phyloP scores from a whole-genome alignment of 345 rosid genomes.

The Bruguiera gymnorhiza region DNA sequence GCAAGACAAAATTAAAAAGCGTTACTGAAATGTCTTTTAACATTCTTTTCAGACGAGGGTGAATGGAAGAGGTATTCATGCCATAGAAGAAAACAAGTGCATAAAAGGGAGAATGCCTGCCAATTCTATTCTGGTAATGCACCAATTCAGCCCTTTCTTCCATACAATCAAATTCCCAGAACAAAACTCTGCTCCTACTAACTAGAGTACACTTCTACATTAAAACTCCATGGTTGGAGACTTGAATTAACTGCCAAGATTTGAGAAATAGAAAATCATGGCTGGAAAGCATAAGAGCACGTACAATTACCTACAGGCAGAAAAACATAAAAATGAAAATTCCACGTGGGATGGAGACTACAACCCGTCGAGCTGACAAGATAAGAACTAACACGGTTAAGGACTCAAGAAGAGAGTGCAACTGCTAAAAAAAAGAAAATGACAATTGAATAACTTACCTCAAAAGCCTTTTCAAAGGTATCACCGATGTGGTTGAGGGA shows the following conservation, averaged over 20 bases:
- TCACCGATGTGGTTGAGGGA: conserved; percentile 87
- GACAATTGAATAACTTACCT: conserved; percentile 29
- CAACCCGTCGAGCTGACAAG: not conserved
- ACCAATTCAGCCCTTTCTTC: no score
- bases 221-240: not conserved
- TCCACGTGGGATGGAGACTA: no score
- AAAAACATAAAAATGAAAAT: no score
- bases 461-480: conserved; percentile 84
- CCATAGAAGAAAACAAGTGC: no score
- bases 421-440: not conserved
- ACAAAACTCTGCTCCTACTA: not conserved
- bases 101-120: no score
- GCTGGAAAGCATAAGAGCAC: not conserved
- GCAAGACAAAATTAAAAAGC: not conserved
- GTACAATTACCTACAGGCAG: no score
- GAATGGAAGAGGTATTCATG: no score
- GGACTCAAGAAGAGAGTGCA: not conserved
- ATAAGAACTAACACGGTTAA: not conserved
- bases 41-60: no score
- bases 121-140: no score
- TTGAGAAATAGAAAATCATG: not conserved
- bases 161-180: no score
- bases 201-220: not conserved
- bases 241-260: not conserved
- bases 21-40: no score